Evolutionary conservation across 768 basidiomycete genomes (phyloP), one percentile per base, ranked within the genome.

Genomic region (Pilatotrama ljubarskyi): DNA sequence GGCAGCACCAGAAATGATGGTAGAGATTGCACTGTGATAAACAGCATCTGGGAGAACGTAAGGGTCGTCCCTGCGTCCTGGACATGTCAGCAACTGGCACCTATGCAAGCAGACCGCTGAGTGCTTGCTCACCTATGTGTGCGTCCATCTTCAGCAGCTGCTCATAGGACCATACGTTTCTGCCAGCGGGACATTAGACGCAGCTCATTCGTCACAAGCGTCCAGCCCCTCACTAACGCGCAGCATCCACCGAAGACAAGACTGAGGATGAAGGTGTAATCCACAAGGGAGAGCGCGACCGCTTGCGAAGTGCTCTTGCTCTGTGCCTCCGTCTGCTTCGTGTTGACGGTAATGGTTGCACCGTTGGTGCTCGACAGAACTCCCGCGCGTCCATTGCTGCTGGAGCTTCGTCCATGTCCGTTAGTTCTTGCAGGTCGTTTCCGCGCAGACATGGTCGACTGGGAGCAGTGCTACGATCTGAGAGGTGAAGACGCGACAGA

Each of bases 211-310:
- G 13, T 7, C 29, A 17, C 13, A 24, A n/a, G 49, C 35, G 9
- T 32, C 17, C 24, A 49, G 18, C 55, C n/a, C n/a, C 48, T 32
- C 11, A 81, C 85, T 54, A 73, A 88, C 87, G 86, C 78, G 81
- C 92, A 94, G 68, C 92, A 94, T 18, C 92, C 91, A 22, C 91
- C 91, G 64, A 93, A 82, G 5, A 93, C 85, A 64, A 90, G 78
- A 1, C 80, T 77, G 20, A 90, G 69, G 20, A 84, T 78, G 51
- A 77, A 58, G 1, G 72, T 64, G 67, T 76, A 79, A 65, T 75
- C 74, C 0, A 75, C n/a, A 35, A 75, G 51, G 11, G 69, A 70
- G n/a, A 63, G 54, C 11, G 69, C 66, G 7, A 72, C 58, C 1
- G 69, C 64, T 47, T 58, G 55, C n/a, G 60, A 35, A 18, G 55